These are phyloP conservation scores for Oxyria digyna DNA, from an alignment of 148 eudicot genomes.

Conservation along the genomic window DNA sequence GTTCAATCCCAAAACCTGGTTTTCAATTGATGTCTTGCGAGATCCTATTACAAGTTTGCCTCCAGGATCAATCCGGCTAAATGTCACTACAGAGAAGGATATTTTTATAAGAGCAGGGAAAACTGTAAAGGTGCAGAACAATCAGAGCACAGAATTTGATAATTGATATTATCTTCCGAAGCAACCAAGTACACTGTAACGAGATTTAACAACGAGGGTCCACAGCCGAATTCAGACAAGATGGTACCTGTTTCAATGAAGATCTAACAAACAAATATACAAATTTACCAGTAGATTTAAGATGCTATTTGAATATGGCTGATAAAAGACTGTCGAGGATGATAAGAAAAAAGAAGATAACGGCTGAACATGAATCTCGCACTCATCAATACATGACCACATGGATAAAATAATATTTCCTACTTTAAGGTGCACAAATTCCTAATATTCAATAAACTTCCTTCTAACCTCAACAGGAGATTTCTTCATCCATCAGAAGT, in stretches of 20 bases:
- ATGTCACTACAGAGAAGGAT: slow-evolving; percentile 41
- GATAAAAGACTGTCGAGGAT: background rate
- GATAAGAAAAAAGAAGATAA: background rate
- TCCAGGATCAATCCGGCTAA: slow-evolving; percentile 90
- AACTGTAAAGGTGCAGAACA: background rate
- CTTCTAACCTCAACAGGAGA: background rate
- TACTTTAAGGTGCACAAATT: background rate
- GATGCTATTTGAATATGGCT: background rate
- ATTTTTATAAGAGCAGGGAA: background rate
- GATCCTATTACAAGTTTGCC: slow-evolving; percentile 84
- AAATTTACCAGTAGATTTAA: background rate
- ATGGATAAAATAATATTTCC: background rate
- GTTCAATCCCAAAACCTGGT: slow-evolving; percentile 34
- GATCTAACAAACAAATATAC: background rate
- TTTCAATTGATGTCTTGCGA: slow-evolving; percentile 63
- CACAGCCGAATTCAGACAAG: background rate
- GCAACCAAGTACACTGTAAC: background rate
- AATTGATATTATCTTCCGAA: background rate
- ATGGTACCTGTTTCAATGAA: background rate
- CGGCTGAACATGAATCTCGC: background rate
- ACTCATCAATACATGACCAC: background rate
- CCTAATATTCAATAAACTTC: background rate
- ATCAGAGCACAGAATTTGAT: background rate
- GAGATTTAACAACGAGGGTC: background rate
- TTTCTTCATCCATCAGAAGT: background rate